Conservation (phyloP, 306 rosid genomes). For the Fagus sylvatica region DNA sequence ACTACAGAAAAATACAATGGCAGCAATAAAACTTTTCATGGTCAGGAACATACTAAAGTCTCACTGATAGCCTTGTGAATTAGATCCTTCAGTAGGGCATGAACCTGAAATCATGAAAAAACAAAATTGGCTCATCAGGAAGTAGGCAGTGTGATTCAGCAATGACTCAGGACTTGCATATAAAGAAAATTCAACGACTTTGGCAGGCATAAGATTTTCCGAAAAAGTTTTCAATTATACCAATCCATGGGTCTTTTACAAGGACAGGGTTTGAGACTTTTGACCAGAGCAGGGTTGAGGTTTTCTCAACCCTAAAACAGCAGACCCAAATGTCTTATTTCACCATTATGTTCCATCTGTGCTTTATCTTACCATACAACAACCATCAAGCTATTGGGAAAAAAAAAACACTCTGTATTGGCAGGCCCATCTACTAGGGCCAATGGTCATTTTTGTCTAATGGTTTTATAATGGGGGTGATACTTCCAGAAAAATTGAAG, state of each 20-base stretch:
- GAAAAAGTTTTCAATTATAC: background rate
- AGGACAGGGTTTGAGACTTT: background rate
- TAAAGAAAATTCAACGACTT: conserved; percentile 2
- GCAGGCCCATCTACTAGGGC: background rate
- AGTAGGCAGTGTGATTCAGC: background rate
- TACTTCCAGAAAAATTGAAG: background rate
- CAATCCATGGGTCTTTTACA: background rate
- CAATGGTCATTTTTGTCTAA: background rate
- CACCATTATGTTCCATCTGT: background rate
- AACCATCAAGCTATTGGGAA: background rate
- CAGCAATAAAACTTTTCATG: conserved; percentile 14
- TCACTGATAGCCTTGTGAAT: conserved; percentile 79
- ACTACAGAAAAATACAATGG: conserved; percentile 7
- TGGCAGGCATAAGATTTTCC: background rate
- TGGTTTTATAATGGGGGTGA: background rate
- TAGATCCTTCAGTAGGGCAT: conserved; percentile 66
- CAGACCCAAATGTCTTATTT: background rate
- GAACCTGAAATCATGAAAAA: conserved; percentile 55
- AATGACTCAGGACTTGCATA: background rate
- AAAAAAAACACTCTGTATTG: background rate
- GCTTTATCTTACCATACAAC: background rate
- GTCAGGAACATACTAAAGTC: conserved; percentile 59
- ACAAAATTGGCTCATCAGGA: conserved; percentile 20
- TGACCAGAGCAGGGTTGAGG: background rate
- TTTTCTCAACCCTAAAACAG: conserved; percentile 3